phyloP scores from a whole-genome alignment of 2,329 filamentous ascomycete genomes.

The Diaporthe vexans region DNA sequence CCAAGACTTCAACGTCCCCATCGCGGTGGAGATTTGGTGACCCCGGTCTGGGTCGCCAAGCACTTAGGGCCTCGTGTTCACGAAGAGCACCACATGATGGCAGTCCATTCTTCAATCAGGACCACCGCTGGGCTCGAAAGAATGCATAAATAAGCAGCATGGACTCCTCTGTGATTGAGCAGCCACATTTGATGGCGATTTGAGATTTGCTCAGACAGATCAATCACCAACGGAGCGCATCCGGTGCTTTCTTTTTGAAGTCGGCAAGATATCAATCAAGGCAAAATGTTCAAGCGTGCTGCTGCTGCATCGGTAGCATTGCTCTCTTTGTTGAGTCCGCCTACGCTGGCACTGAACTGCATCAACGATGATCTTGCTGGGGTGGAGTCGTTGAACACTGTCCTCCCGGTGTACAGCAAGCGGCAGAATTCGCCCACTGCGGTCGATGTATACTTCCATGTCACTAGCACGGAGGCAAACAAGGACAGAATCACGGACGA shows the following conservation, averaged over 20 bases:
- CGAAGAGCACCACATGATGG: neutral
- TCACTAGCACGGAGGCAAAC: constrained; percentile 25
- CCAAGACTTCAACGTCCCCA: constrained; percentile 19
- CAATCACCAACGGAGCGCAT: neutral
- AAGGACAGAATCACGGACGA: constrained; percentile 27
- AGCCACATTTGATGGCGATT: too few relatives aligned
- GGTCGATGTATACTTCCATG: constrained; percentile 32
- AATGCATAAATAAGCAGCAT: neutral
- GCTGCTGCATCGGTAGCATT: constrained; percentile 6
- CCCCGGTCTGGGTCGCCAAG: constrained; percentile 20
- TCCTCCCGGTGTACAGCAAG: neutral
- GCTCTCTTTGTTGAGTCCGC: neutral
- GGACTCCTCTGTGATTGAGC: neutral
- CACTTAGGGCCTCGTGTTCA: constrained; percentile 26
- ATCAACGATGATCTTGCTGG: constrained; percentile 21
- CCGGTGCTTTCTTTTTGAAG: neutral
- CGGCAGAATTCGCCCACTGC: constrained; percentile 19
- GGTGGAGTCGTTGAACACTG: neutral
- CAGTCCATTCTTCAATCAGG: neutral
- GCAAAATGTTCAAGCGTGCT: neutral
- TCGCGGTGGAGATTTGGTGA: constrained; percentile 4
- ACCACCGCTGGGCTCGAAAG: neutral
- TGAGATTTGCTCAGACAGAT: neutral
- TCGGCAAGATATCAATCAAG: neutral
- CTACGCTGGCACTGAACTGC: constrained; percentile 3